Base-by-base conservation (phyloP, 2,329 filamentous ascomycete genomes). In the Colletotrichum sublineola region DNA sequence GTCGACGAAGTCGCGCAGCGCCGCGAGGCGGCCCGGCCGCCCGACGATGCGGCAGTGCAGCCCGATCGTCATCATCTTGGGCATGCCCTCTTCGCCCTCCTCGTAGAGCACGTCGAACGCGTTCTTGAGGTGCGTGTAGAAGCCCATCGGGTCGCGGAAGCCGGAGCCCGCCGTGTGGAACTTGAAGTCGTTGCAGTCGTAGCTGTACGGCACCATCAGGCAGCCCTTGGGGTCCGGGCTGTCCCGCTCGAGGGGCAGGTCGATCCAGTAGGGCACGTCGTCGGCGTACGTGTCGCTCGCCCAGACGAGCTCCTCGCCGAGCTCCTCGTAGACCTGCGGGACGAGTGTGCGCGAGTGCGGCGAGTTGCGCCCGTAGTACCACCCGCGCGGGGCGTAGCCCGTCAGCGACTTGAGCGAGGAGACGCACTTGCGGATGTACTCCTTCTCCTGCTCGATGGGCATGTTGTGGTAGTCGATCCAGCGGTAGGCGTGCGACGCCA, bases 31-130 rank as follows among this genome's bases (percentile, higher is more conserved):
- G 5, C 86, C 87, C 0, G 87, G 87, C 44, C 86, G 83, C 1
- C 87, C 87, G 46, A 86, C 84, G 66, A 87, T 86, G 8, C 86
- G 82, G 73, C 85, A 88, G 76, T 89, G 87, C 36, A 89, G 76
- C 1, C 84, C 86, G 33, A 89, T 83, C 0, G 87, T 89, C 87
- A 89, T 89, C 87, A 89, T 89, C 79, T 87, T 88, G 5, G 86
- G 86, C 74, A 77, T 78, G 1, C 86, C 86, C 14, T 81, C 81
- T 63, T 81, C 77, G 0, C 86, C 86, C 73, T 88, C 86, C 40
- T 85, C 85, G 69, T 88, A 88, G 42, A 89, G 76, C 24, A 86
- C 84, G 75, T 89, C 87, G 64, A 89, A 89, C 0, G 86, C 84
- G 29, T 83, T 83, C 78, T 86, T 86, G 20, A 88, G 74, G 73